Conservation (phyloP, 805 yeast species). For the Wickerhamiella cacticola region DNA sequence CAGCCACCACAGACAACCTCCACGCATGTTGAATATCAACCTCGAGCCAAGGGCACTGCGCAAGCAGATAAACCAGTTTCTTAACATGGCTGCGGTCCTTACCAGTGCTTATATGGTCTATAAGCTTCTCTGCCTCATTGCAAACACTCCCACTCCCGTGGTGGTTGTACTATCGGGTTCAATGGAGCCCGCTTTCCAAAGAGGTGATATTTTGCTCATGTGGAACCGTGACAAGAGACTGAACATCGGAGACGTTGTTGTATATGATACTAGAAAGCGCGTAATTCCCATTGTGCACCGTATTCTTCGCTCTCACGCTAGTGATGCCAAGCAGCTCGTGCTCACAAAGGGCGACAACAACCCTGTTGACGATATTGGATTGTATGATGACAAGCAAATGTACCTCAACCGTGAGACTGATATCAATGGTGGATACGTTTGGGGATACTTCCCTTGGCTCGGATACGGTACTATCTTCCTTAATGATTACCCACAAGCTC, state of each 20-base stretch:
- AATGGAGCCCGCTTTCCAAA: slow-evolving; percentile 98
- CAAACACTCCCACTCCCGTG: slow-evolving; percentile 82
- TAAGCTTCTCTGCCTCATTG: slow-evolving; percentile 63
- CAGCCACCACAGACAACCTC: not conserved
- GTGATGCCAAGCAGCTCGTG: slow-evolving; percentile 45
- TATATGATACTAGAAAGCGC: slow-evolving; percentile 68
- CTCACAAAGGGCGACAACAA: slow-evolving; percentile 96
- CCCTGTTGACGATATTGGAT: slow-evolving; percentile 76
- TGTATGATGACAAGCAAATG: slow-evolving; percentile 63
- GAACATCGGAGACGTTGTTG: slow-evolving; percentile 85
- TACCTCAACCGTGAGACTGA: slow-evolving; percentile 70
- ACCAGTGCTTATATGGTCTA: slow-evolving; percentile 87
- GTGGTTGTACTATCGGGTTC: slow-evolving; percentile 97
- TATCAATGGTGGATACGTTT: slow-evolving; percentile 72
- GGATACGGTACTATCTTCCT: slow-evolving; percentile 88
- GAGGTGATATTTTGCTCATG: slow-evolving; percentile 85
- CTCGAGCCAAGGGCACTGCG: slow-evolving; percentile 20
- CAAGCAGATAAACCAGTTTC: slow-evolving; percentile 37
- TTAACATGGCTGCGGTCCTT: slow-evolving; percentile 65
- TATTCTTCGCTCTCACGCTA: slow-evolving; percentile 71
- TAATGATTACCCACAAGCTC: slow-evolving; percentile 77
- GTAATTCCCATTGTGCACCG: slow-evolving; percentile 95
- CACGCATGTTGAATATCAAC: slow-evolving; percentile 1
- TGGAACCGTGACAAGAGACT: slow-evolving; percentile 69
- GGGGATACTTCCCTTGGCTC: slow-evolving; percentile 75